These are phyloP conservation scores for Sclerotinia subarctica DNA, from an alignment of 2,329 filamentous ascomycete genomes.

Conservation along the genomic window DNA sequence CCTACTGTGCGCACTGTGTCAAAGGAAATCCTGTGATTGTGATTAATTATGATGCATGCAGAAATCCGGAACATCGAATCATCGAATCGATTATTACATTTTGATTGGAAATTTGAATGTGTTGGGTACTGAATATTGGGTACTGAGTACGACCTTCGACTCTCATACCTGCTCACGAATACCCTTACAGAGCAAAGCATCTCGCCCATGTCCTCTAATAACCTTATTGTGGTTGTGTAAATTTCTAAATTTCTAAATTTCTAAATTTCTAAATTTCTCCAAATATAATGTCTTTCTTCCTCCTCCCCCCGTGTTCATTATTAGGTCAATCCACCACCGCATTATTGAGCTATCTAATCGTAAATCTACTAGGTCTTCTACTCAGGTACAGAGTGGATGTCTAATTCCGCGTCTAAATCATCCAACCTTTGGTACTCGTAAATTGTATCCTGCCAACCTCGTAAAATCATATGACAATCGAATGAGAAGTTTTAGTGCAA, in stretches of 20 bases:
- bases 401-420: constrained; percentile 7
- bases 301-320: constrained; percentile 4
- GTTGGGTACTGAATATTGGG: too few relatives aligned
- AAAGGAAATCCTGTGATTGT: not conserved
- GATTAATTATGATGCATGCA: not conserved
- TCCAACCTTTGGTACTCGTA: not conserved
- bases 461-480: not conserved
- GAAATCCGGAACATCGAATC: not conserved
- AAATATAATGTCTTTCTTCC: not conserved
- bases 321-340: constrained; percentile 4
- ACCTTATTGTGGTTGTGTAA: not conserved
- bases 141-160: not conserved
- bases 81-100: not conserved
- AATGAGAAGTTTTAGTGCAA: not conserved
- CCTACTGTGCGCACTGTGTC: not conserved
- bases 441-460: not conserved
- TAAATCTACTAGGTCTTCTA: not conserved
- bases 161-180: not conserved
- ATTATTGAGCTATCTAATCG: not conserved
- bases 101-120: not conserved
- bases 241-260: too few relatives aligned
- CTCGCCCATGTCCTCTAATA: not conserved
- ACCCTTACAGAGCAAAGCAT: not conserved
- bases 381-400: constrained; percentile 11
- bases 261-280: not conserved